Base-by-base conservation (phyloP, 2,329 filamentous ascomycete genomes). In the Proliferodiscus dingleyae region DNA sequence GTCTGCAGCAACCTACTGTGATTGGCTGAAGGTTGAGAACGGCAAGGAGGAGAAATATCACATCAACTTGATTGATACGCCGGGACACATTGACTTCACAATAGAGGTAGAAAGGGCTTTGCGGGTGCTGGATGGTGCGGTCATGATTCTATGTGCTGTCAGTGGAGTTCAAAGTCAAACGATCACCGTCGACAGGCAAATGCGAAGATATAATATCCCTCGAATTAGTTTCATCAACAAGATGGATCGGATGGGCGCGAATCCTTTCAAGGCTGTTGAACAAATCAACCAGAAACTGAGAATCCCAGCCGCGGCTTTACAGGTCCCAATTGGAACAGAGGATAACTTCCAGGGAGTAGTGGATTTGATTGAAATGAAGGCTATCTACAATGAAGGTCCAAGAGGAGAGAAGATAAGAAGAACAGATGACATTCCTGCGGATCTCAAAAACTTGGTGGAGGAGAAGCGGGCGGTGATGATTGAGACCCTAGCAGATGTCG, bases 241-340 rank as follows among this genome's bases (percentile, higher is more conserved):
- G 77, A 97, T 98, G 91, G 93, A 98, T 64, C 85, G 93, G 55
- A 96, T 96, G 86, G 93, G 93, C 49, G 88, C 93, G 54, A 97
- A 98, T 65, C 93, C 93, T 7, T 98, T 90, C 81, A 96, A 95
- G 71, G 90, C 89, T 7, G 83, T 98, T 46, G 91, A 98, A 32
- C 90, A 96, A 71, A 97, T 98, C 75, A 96, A 95, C 72, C 80
- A 83, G 61, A 98, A 98, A 71, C 80, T 98, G 52, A 90, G 90
- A 71, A 85, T 97, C 43, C 83, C 87, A 24, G 93, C 93, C 26
- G 93, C 93, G 10, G 93, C 93, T 15, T 78, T 98, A 34, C 93
- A 98, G 69, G 82, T 98, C 19, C 93, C 93, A 8, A 96, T 98
- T 58, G 93, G 93, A 48, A 74, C 81, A 21, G 93, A 98, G 68